phyloP scores from a whole-genome alignment of 305 asterid genomes.

The Andrographis paniculata region DNA sequence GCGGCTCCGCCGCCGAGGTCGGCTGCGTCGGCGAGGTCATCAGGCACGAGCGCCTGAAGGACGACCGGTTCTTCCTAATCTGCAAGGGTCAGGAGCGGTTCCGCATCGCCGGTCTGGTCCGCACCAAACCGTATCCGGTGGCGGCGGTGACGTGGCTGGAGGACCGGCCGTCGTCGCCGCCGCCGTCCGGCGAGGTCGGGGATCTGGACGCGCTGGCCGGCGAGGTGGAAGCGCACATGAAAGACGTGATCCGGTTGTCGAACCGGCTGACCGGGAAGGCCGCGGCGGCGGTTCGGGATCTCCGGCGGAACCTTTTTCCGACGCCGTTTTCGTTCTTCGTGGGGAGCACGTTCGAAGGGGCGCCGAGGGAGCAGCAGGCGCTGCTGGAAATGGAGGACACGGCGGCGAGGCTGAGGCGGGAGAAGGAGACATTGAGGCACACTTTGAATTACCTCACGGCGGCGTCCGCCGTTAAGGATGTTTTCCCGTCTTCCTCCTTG shows the following conservation, averaged over 20 bases:
- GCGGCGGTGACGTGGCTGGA: slow-evolving; percentile 94
- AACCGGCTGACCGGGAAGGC: slow-evolving; percentile 81
- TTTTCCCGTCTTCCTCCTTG: slow-evolving; percentile 85
- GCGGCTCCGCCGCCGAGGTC: slow-evolving; percentile 77
- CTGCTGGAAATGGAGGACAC: slow-evolving; percentile 89
- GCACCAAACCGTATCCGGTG: slow-evolving; percentile 78
- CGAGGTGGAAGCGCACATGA: slow-evolving; percentile 79
- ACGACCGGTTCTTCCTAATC: slow-evolving; percentile 80
- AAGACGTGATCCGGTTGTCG: slow-evolving; percentile 80
- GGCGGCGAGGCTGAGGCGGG: slow-evolving; percentile 75
- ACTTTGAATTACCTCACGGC: slow-evolving; percentile 87
- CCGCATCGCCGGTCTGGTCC: slow-evolving; percentile 58
- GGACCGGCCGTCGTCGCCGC: slow-evolving; percentile 91
- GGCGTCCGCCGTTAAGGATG: slow-evolving; percentile 94
- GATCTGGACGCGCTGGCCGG: slow-evolving; percentile 57
- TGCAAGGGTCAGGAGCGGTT: slow-evolving; percentile 98
- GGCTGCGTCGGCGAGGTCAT: slow-evolving; percentile 96
- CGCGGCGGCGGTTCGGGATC: slow-evolving; percentile 66
- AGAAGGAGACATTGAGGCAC: slow-evolving; percentile 87
- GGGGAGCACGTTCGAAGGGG: slow-evolving; percentile 88
- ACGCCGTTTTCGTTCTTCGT: slow-evolving; percentile 94
- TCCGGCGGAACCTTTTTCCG: slow-evolving; percentile 75
- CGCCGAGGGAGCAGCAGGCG: slow-evolving; percentile 98
- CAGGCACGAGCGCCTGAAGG: slow-evolving; percentile 85
- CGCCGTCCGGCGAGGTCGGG: slow-evolving; percentile 45